Evolutionary conservation across 768 basidiomycete genomes (phyloP), one percentile per base, ranked within the genome.

Genomic region (Hericium coralloides): DNA sequence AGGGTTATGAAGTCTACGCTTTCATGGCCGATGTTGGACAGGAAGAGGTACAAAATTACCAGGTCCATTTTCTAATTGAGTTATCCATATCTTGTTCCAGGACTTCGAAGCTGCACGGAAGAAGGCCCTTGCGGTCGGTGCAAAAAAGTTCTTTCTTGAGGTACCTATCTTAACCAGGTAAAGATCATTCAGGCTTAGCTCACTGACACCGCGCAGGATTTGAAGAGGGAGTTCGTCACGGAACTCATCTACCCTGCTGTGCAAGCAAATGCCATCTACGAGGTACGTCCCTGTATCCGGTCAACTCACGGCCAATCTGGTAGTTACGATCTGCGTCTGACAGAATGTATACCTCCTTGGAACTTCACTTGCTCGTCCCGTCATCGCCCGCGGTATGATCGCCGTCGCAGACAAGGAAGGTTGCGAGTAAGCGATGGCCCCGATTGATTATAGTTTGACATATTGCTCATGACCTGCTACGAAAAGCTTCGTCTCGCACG

Each of bases 351-450:
- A 98, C 75, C 87, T 98, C 36, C 87, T 98, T 52, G 97, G 95
- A 36, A 98, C 97, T 12, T 98, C 95, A 9, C 87, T 99, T 53
- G 95, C 97, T 53, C 91, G 97, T 26, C 97, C 97, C 22, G 95
- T 99, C 65, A 99, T 98, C 69, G 94, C 97, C 55, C 93, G 97
- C 60, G 95, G 95, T 25, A 99, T 99, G 97, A 98, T 99, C 59
- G 86, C 87, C 38, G 77, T 89, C 54, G 97, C 95, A 18, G 92
- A 88, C 41, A 77, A 76, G 63, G 93, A 98, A 71, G 87, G 87
- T 52, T 99, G 97, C 91, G 92, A 98, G 92, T 95, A 70, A 78
- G 91, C 74, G 10, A 38, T 3, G 52, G 15, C 26, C 10, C 47
- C 49, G 20, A 3, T 50, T 23, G 38, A 14, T 23, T 45, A 23